Conservation (phyloP, 768 basidiomycete species). For the Leccinellum luteum region DNA sequence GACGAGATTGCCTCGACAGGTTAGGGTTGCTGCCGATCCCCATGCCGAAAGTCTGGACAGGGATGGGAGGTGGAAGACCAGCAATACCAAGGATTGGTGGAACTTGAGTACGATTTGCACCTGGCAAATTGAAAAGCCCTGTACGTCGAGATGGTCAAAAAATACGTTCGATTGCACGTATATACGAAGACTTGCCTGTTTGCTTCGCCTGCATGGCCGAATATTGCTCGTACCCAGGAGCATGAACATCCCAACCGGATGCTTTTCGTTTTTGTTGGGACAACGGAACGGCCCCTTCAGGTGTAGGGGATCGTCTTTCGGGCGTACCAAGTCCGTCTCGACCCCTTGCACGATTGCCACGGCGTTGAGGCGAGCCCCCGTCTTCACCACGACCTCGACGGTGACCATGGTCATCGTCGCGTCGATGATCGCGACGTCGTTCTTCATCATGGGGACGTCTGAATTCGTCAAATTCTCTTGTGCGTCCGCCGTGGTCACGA, state of each 20-base stretch:
- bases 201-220: conserved; percentile 97
- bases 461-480: conserved; percentile 47
- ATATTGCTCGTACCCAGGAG: conserved; percentile 93
- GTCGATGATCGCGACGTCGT: conserved; percentile 46
- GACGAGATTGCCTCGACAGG: conserved; percentile 87
- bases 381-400: conserved; percentile 40
- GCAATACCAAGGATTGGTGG: conserved; percentile 80
- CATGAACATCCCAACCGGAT: conserved; percentile 95
- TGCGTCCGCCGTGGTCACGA: conserved; percentile 45
- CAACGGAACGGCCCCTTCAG: conserved; percentile 76
- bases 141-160: conserved; percentile 15
- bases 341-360: conserved; percentile 48
- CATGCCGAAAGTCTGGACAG: conserved; percentile 83
- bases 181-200: conserved; percentile 59
- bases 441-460: conserved; percentile 48
- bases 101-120: conserved; percentile 87
- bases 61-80: conserved; percentile 78
- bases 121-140: conserved; percentile 97
- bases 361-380: conserved; percentile 35
- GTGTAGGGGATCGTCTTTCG: conserved; percentile 86
- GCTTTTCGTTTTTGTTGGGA: conserved; percentile 86
- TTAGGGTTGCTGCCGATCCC: conserved; percentile 87
- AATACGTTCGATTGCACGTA: background rate
- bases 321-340: conserved; percentile 59
- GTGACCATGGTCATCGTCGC: conserved; percentile 39